Conservation (phyloP, 2,329 filamentous ascomycete genomes). For the Colletotrichum gloeosporioides region DNA sequence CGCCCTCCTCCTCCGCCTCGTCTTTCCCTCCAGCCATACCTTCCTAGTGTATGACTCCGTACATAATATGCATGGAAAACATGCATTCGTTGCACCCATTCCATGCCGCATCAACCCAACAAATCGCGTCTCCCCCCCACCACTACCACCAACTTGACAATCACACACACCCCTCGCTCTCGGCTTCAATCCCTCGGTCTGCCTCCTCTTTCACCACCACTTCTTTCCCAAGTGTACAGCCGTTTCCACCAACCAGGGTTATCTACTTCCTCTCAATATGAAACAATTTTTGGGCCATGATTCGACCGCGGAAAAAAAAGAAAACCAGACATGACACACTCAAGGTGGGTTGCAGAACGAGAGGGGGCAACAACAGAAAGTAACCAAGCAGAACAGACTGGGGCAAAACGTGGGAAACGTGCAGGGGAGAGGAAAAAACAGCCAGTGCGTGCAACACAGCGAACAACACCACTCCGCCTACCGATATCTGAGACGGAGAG, state of each 20-base stretch:
- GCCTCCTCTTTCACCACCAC: background rate
- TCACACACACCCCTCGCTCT: background rate
- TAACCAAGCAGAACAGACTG: background rate
- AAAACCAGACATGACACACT: background rate
- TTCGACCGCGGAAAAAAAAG: background rate
- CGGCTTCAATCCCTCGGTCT: background rate
- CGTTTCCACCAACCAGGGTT: background rate
- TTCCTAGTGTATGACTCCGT: background rate
- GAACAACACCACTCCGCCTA: background rate
- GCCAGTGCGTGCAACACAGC: background rate
- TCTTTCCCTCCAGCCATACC: background rate
- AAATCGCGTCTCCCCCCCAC: background rate
- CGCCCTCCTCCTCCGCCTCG: no score
- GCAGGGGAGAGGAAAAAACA: background rate
- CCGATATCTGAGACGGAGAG: background rate
- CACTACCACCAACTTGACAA: background rate
- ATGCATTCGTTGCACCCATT: background rate
- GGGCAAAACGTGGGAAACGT: background rate
- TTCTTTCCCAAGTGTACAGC: background rate
- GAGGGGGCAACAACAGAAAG: background rate
- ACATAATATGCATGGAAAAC: background rate
- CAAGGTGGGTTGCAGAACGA: background rate
- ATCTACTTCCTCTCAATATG: background rate
- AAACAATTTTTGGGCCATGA: background rate
- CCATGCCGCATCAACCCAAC: background rate